Evolutionary conservation across 2,329 filamentous ascomycete genomes (phyloP).

Genomic region (Xylaria sp.): DNA sequence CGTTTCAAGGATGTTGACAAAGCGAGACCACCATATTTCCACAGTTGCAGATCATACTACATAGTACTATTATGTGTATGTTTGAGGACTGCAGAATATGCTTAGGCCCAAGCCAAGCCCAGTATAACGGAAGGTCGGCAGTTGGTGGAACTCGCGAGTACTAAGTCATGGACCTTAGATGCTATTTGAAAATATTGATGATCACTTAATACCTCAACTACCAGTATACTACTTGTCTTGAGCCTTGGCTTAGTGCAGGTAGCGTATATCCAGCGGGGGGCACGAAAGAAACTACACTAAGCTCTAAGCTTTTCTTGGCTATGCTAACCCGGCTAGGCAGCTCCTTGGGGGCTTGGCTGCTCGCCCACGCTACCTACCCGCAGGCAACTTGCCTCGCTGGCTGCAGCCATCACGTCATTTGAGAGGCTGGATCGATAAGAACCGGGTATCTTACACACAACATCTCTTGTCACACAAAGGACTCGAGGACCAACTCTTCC

Average conservation of each 20-base stretch:
- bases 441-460: not conserved
- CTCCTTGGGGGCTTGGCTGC: not conserved
- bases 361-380: constrained; percentile 1
- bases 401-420: constrained; percentile 27
- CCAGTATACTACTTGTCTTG: not conserved
- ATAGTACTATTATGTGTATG: not conserved
- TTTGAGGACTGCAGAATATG: not conserved
- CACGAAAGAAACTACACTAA: constrained; percentile 10
- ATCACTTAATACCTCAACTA: not conserved
- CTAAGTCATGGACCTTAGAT: not conserved
- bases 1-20: constrained; percentile 11
- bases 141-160: not conserved
- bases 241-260: not conserved
- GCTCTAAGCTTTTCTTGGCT: constrained; percentile 19
- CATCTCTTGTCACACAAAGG: not conserved
- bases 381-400: not conserved
- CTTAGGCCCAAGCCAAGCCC: not conserved
- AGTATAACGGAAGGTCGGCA: too few species aligned
- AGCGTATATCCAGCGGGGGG: not conserved
- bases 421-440: constrained; percentile 4
- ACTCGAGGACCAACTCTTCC: not conserved
- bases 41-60: not conserved
- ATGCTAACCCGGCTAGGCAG: constrained; percentile 21
- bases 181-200: too few species aligned
- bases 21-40: not conserved